A percentile compares a stretch with the other conserved stretches of the same genome.
Conservation (phyloP, 306 rosid genomes). For the Sophora flavescens region DNA sequence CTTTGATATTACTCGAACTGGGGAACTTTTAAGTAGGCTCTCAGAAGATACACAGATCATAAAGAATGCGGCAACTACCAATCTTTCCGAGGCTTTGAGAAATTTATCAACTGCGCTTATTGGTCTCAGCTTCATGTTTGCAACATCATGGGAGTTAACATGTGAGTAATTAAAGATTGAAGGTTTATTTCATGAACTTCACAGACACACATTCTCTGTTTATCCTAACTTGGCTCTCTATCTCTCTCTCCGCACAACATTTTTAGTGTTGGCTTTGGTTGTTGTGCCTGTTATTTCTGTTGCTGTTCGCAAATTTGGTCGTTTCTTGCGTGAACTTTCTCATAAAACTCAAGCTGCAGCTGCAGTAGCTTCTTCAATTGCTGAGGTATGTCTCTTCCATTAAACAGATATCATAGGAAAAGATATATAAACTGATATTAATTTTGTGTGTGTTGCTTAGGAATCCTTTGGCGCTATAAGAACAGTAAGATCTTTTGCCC, state of each 20-base stretch:
- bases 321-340: slow-evolving; percentile 82
- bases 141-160: slow-evolving; percentile 83
- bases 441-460: slow-evolving; percentile 49
- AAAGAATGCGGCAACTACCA: slow-evolving; percentile 89
- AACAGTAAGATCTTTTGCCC: slow-evolving; percentile 86
- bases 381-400: slow-evolving; percentile 62
- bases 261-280: slow-evolving; percentile 72
- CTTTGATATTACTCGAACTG: slow-evolving; percentile 82
- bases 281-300: slow-evolving; percentile 82
- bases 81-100: slow-evolving; percentile 84
- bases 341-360: slow-evolving; percentile 91
- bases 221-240: slow-evolving; percentile 38
- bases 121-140: slow-evolving; percentile 80
- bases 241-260: slow-evolving; percentile 9
- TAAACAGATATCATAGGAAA: background rate
- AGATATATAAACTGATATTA: slow-evolving; percentile 32
- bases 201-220: slow-evolving; percentile 10
- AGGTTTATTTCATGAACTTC: slow-evolving; percentile 20
- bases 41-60: slow-evolving; percentile 90
- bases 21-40: slow-evolving; percentile 87
- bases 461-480: slow-evolving; percentile 90
- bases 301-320: slow-evolving; percentile 82
- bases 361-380: slow-evolving; percentile 81
- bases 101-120: slow-evolving; percentile 72
- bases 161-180: slow-evolving; percentile 57